Conservation (phyloP, 2,329 filamentous ascomycete species). For the Alternaria postmessia region DNA sequence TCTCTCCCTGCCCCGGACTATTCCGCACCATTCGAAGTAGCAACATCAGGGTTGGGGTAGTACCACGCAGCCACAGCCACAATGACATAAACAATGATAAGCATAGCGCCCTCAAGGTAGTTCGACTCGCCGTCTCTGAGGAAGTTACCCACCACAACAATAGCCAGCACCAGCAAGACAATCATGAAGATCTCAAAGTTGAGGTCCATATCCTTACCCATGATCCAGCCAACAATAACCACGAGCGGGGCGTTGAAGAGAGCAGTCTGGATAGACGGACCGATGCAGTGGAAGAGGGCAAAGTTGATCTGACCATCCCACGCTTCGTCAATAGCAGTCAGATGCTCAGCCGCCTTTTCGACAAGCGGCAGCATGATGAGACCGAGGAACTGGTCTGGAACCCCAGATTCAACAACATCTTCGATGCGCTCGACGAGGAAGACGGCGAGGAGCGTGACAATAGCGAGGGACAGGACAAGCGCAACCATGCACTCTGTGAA, state of each 20-base stretch:
- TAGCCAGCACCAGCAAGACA: conserved; percentile 79
- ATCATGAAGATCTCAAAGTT: conserved; percentile 91
- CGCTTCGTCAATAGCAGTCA: conserved; percentile 84
- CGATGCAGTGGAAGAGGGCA: conserved; percentile 83
- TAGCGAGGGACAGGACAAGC: conserved; percentile 68
- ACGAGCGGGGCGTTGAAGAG: conserved; percentile 86
- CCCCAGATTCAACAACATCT: conserved; percentile 62
- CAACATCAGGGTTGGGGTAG: conserved; percentile 62
- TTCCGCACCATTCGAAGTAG: conserved; percentile 33
- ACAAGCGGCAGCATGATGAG: conserved; percentile 82
- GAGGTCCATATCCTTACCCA: conserved; percentile 74
- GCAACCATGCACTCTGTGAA: conserved; percentile 75
- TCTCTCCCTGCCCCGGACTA: background rate
- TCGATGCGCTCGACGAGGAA: conserved; percentile 78
- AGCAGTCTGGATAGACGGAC: conserved; percentile 87
- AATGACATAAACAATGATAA: conserved; percentile 73
- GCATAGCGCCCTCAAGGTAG: conserved; percentile 85
- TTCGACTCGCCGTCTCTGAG: conserved; percentile 88
- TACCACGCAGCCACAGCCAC: conserved; percentile 69
- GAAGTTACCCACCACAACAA: conserved; percentile 88
- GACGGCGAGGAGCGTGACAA: conserved; percentile 77
- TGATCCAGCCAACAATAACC: conserved; percentile 82
- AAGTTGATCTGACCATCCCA: conserved; percentile 86
- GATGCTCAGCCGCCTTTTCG: conserved; percentile 86
- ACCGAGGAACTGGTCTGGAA: conserved; percentile 65